A percentile compares a stretch with the other conserved stretches of the same genome.
Evolutionary conservation across 257 asterid species (phyloP).

Genomic region (Eucommia ulmoides): DNA sequence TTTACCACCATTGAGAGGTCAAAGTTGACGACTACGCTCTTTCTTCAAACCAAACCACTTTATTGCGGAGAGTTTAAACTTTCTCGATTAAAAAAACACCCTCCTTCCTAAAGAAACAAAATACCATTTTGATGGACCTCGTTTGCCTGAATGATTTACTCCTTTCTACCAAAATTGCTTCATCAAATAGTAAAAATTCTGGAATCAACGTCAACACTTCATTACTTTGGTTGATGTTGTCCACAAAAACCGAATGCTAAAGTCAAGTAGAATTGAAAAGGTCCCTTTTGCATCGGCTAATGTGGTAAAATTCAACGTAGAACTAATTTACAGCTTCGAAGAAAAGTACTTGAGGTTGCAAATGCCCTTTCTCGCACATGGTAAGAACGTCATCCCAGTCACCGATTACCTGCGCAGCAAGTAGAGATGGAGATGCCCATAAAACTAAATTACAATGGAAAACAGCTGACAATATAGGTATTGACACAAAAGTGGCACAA

Average conservation of each 20-base stretch:
- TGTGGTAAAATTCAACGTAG: constrained; percentile 8
- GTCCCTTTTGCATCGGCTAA: constrained; percentile 8
- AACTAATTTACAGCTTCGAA: constrained; percentile 66
- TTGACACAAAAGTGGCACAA: no score
- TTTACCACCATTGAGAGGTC: no score
- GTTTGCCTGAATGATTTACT: constrained; percentile 17
- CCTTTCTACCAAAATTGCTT: constrained; percentile 17
- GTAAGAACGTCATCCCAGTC: constrained; percentile 75
- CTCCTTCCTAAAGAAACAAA: no score
- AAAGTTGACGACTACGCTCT: neutral
- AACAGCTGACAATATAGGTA: no score
- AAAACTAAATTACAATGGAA: neutral
- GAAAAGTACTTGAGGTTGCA: constrained; percentile 93
- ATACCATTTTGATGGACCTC: constrained; percentile 3
- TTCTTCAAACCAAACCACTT: constrained; percentile 4
- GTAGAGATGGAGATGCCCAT: constrained; percentile 3
- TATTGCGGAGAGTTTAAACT: constrained; percentile 5
- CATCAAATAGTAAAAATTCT: constrained; percentile 21
- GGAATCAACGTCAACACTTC: constrained; percentile 12
- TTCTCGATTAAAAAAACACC: no score
- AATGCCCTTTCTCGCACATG: constrained; percentile 83
- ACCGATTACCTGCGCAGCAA: constrained; percentile 52
- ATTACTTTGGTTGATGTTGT: constrained; percentile 9
- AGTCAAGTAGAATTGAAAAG: constrained; percentile 11
- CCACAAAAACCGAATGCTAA: constrained; percentile 13